Percentiles rank a stretch among this genome's conserved stretches.
Evolutionary conservation across 768 basidiomycete species (phyloP).

Genomic region (Tulasnella sp.): DNA sequence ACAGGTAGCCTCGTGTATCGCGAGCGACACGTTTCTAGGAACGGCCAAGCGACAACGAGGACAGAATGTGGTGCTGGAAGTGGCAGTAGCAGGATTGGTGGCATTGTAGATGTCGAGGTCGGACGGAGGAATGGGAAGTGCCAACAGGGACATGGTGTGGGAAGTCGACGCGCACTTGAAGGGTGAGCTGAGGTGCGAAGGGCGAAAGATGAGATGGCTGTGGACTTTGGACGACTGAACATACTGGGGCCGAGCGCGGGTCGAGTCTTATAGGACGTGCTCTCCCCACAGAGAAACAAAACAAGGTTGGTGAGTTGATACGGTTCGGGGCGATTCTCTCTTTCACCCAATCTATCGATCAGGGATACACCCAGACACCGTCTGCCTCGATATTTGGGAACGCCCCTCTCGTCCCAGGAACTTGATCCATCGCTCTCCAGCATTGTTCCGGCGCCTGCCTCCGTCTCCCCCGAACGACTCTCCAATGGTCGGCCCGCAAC

Average conservation of each 20-base stretch:
- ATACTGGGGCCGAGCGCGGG: not conserved
- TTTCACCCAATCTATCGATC: conserved; percentile 1
- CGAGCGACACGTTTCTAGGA: not conserved
- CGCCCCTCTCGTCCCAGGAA: not conserved
- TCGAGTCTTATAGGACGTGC: not conserved
- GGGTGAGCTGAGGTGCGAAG: not conserved
- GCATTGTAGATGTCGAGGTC: not conserved
- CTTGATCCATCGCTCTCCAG: not conserved
- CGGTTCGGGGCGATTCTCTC: not conserved
- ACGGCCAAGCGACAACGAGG: not conserved
- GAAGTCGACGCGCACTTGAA: not conserved
- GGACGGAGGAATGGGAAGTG: not conserved
- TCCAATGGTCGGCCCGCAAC: not conserved
- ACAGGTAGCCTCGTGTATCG: conserved; percentile 1
- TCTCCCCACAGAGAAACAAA: not conserved
- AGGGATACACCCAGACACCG: not conserved
- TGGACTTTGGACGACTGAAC: not conserved
- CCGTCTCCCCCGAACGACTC: not conserved
- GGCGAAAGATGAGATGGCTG: not conserved
- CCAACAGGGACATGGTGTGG: conserved; percentile 1
- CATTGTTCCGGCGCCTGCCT: not conserved
- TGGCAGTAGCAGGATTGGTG: not conserved
- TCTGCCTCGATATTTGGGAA: not conserved
- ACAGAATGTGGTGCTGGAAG: not conserved
- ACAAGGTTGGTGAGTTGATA: conserved; percentile 1